Evolutionary conservation across 176 grass and related monocot genomes (phyloP), one percentile per base, ranked within the genome.

Genomic region (Oryza brachyantha): DNA sequence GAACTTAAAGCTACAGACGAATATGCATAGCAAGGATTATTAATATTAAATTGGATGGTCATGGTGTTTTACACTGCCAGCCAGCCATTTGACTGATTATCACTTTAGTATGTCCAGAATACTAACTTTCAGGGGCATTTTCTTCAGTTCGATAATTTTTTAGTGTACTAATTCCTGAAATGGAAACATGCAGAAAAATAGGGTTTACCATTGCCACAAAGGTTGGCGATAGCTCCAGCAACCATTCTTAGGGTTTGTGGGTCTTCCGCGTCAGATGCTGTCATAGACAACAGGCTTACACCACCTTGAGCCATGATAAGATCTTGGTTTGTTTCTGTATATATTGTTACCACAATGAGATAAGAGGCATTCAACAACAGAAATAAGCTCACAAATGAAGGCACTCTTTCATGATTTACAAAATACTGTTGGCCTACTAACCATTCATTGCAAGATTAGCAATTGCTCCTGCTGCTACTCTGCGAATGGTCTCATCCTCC

Each of bases 381-480:
- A 63, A 59, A 50, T 11, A 66, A 37, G 16, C 45, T 62, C 27
- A 64, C 24, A 61, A 48, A 17, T 29, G 77, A 65, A 82, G 31
- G 16, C 34, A 54, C 55, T 36, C 10, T 45, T 73, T 76, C n/a
- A 24, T 66, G 66, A 69, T 85, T 77, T 83, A 66, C 24, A 55
- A 79, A 83, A 68, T 77, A 62, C 21, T 61, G 4, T 12, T 67
- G 27, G 17, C 28, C 80, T 35, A 83, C 85, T 75, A 82, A 94
- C 96, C 92, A 87, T 93, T 96, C 96, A 99, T 99, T 86, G 96
- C 96, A 80, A 99, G 96, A 71, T 99, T 99, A 74, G 96, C 96
- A 68, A 99, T 93, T 85, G 96, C 96, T 89, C 96, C 96, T 76
- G 96, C 96, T 42, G 96, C 92, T 63, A 99, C 96, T 81, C 96